phyloP scores from a whole-genome alignment of 176 grass and related monocot genomes.

The Guadua angustifolia region DNA sequence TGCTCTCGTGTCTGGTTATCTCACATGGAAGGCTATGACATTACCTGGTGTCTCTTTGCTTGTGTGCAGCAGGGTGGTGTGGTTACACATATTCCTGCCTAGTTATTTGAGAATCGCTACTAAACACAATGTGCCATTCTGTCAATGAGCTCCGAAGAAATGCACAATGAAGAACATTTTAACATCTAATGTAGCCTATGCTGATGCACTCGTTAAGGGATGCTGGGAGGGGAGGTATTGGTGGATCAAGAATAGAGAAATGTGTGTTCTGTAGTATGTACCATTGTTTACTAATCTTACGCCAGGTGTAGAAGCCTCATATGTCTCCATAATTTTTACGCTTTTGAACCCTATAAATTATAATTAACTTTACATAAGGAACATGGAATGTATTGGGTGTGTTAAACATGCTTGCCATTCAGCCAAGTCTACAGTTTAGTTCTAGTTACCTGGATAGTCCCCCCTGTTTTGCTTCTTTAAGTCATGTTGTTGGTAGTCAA shows the following conservation, averaged over 20 bases:
- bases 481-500: neutral
- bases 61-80: slow-evolving; percentile 7
- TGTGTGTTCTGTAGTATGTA: neutral
- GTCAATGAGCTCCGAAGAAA: neutral
- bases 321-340: neutral
- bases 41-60: slow-evolving; percentile 14
- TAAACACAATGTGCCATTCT: neutral
- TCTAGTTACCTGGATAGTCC: neutral
- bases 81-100: slow-evolving; percentile 24
- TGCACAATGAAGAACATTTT: neutral
- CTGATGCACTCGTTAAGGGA: neutral
- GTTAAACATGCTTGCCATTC: neutral
- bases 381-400: neutral
- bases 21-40: neutral
- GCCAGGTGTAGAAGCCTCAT: neutral
- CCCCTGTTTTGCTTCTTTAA: neutral
- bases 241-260: neutral
- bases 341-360: neutral
- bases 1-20: neutral
- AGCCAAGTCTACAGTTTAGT: slow-evolving; percentile 1
- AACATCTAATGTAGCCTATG: neutral
- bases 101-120: neutral
- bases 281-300: neutral
- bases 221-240: neutral
- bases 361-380: neutral